Evolutionary conservation across 192 early-diverging fungal genomes (phyloP).

Genomic region (Coemansia aciculifera): DNA sequence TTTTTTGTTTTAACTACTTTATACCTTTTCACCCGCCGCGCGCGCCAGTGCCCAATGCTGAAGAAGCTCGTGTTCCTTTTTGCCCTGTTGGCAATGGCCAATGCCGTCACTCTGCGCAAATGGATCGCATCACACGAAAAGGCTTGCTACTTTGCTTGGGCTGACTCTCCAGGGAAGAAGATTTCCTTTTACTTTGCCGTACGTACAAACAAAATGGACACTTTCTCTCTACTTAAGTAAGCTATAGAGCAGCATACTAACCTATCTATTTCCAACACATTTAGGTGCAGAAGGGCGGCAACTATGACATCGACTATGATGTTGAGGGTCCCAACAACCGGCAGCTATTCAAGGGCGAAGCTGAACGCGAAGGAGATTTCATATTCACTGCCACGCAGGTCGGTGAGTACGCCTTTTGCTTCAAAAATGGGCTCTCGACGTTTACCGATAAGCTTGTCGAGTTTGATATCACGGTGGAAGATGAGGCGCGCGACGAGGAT

Average conservation of each 20-base stretch:
- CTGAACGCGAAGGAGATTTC: constrained; percentile 94
- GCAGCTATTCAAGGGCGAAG: constrained; percentile 71
- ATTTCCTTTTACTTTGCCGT: constrained; percentile 98
- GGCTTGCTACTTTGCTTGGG: constrained; percentile 85
- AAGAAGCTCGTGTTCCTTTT: constrained; percentile 47
- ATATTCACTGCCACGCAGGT: constrained; percentile 81
- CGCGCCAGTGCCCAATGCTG: constrained; percentile 29
- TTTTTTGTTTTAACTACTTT: constrained; percentile 3
- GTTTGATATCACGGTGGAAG: constrained; percentile 92
- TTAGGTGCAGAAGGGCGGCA: constrained; percentile 94
- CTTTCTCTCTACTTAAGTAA: neutral
- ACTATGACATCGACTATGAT: constrained; percentile 95
- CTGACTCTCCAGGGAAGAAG: constrained; percentile 84
- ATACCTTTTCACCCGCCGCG: neutral
- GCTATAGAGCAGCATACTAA: neutral
- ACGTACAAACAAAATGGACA: constrained; percentile 46
- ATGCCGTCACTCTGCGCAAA: constrained; percentile 70
- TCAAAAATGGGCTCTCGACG: constrained; percentile 91
- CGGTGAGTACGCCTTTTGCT: constrained; percentile 97
- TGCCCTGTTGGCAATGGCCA: constrained; percentile 48
- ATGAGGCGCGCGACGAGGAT: constrained; percentile 73
- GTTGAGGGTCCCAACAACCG: constrained; percentile 75
- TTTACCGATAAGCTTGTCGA: constrained; percentile 95
- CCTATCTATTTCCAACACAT: neutral
- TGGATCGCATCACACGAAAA: constrained; percentile 91